phyloP scores from a whole-genome alignment of 2,329 filamentous ascomycete genomes.

The Aspergillus glaucus region DNA sequence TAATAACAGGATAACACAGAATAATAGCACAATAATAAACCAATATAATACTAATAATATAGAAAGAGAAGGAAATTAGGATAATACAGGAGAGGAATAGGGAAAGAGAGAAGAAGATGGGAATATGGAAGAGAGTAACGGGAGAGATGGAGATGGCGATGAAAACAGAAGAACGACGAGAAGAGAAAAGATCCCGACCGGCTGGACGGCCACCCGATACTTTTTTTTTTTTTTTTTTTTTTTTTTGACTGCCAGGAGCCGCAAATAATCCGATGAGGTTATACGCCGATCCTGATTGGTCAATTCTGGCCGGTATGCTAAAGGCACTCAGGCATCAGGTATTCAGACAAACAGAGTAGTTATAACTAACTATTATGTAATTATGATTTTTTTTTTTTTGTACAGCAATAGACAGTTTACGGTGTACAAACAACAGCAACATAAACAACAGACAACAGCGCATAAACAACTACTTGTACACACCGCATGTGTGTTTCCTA shows the following conservation, averaged over 20 bases:
- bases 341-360: too few species aligned
- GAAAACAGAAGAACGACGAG: constrained; percentile 1
- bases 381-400: too few species aligned
- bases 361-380: too few species aligned
- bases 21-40: constrained; percentile 8
- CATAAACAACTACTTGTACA: background rate
- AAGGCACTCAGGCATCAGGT: too few species aligned
- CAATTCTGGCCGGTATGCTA: background rate
- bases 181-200: background rate
- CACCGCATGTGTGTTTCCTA: background rate
- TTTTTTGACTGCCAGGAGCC: background rate
- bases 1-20: background rate
- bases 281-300: background rate
- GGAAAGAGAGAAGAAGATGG: constrained; percentile 5
- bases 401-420: too few species aligned
- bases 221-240: background rate
- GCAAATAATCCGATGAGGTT: background rate
- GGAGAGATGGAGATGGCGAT: constrained; percentile 6
- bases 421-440: too few species aligned
- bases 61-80: constrained; percentile 11
- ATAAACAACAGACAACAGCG: too few species aligned
- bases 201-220: background rate
- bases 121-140: constrained; percentile 9
- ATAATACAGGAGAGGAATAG: constrained; percentile 4
- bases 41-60: constrained; percentile 11